phyloP scores from a whole-genome alignment of 331 rosid genomes.

The Spiraea crenata region DNA sequence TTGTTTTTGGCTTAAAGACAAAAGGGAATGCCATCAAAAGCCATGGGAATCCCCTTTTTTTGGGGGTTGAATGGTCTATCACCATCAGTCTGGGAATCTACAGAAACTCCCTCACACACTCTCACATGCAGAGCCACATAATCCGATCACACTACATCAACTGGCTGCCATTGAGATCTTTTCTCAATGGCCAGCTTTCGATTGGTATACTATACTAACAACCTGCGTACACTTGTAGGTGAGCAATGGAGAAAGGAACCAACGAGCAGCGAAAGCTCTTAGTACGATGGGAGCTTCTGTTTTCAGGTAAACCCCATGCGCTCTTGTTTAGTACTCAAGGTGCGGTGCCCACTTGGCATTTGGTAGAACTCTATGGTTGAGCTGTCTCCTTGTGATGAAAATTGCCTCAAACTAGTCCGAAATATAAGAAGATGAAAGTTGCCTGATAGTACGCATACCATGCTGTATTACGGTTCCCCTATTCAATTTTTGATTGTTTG shows the following conservation, averaged over 20 bases:
- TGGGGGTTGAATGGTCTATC: constrained; percentile 5
- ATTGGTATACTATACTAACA: constrained; percentile 13
- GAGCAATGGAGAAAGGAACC: constrained; percentile 67
- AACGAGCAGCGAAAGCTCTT: constrained; percentile 78
- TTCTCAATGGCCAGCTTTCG: neutral
- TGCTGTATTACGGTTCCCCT: neutral
- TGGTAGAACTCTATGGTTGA: constrained; percentile 3
- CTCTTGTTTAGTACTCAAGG: constrained; percentile 24
- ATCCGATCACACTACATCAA: no score
- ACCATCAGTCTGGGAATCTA: neutral
- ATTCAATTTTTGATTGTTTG: constrained; percentile 19
- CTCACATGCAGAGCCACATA: no score
- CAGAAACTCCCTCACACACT: no score
- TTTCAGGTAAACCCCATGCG: constrained; percentile 61
- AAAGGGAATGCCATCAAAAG: neutral
- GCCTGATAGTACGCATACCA: neutral
- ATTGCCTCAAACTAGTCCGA: neutral
- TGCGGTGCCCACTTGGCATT: constrained; percentile 10
- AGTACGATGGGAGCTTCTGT: constrained; percentile 96
- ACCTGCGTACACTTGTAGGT: constrained; percentile 44
- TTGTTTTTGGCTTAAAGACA: neutral
- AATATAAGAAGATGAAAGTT: neutral
- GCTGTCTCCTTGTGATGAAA: constrained; percentile 3
- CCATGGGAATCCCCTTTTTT: neutral
- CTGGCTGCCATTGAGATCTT: neutral